Evolutionary conservation across 352 stramenopile genomes (phyloP).

Genomic region (Globisporangium middletonii): DNA sequence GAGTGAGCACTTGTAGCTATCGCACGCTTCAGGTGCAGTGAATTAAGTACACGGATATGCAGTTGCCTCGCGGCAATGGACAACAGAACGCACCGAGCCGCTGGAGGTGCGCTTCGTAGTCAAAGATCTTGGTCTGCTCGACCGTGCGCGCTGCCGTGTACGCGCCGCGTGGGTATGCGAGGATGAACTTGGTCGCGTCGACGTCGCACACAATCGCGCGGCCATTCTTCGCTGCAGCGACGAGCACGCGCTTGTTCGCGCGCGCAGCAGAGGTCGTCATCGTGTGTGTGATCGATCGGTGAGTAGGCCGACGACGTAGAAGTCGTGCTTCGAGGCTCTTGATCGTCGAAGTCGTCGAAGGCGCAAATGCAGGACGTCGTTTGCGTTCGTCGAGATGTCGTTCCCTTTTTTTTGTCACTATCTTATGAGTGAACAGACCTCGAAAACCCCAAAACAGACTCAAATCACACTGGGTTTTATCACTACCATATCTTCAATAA

Average conservation of each 20-base stretch:
- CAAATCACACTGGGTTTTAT: not conserved
- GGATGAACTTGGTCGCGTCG: constrained; percentile 59
- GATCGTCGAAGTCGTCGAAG: too few species aligned
- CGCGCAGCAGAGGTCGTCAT: not conserved
- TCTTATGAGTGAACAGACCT: too few species aligned
- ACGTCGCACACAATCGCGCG: constrained; percentile 48
- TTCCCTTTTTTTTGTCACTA: too few species aligned
- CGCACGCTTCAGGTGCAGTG: too few species aligned
- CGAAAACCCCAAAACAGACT: not conserved
- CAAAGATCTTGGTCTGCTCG: constrained; percentile 67
- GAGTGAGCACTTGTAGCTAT: not conserved
- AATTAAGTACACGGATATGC: too few species aligned
- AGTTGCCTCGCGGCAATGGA: not conserved
- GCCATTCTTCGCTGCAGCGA: constrained; percentile 74
- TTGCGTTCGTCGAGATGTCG: too few species aligned
- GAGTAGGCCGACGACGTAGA: too few species aligned
- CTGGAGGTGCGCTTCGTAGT: constrained; percentile 72
- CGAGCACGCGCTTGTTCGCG: constrained; percentile 15
- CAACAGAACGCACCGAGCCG: constrained; percentile 46
- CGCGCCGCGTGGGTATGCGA: constrained; percentile 54
- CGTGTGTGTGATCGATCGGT: too few species aligned
- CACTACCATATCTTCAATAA: not conserved
- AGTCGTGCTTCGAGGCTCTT: too few species aligned
- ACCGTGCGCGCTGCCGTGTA: constrained; percentile 75
- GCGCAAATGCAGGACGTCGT: too few species aligned